Evolutionary conservation across 352 stramenopile species (phyloP).

Genomic region (Phytophthora multivora): DNA sequence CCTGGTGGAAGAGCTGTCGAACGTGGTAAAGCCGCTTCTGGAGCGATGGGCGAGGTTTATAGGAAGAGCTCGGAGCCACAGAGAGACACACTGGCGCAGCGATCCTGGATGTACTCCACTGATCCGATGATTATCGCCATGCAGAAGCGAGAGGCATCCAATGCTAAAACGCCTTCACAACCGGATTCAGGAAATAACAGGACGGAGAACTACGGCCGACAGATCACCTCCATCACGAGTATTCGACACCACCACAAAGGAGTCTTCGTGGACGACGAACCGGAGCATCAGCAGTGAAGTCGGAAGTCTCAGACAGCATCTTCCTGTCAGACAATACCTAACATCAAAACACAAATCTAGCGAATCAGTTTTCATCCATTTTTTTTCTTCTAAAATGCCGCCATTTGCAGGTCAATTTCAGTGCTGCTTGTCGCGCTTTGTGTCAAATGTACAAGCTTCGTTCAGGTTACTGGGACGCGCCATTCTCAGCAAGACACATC

Average conservation of each 20-base stretch:
- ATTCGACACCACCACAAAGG: conserved; percentile 57
- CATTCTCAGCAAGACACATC: conserved; percentile 49
- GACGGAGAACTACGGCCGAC: conserved; percentile 36
- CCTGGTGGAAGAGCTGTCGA: conserved; percentile 48
- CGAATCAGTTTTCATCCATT: conserved; percentile 26
- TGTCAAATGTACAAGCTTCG: conserved; percentile 28
- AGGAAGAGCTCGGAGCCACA: conserved; percentile 61
- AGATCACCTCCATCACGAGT: conserved; percentile 65
- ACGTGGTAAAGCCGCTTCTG: conserved; percentile 65
- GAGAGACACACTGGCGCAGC: conserved; percentile 68
- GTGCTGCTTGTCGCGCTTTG: conserved; percentile 4
- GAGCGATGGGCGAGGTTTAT: conserved; percentile 70
- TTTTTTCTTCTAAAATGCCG: conserved; percentile 19
- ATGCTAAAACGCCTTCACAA: conserved; percentile 8
- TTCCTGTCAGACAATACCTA: not conserved
- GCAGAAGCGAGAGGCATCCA: conserved; percentile 30
- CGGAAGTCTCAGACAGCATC: not conserved
- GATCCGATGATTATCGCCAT: conserved; percentile 69
- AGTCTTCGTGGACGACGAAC: conserved; percentile 69
- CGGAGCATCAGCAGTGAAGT: conserved; percentile 11
- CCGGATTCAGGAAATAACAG: conserved; percentile 21
- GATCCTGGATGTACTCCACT: conserved; percentile 79
- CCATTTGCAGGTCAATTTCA: not conserved
- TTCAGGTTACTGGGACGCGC: conserved; percentile 20
- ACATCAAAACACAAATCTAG: conserved; percentile 1